Evolutionary conservation across 352 stramenopile genomes (phyloP).

Genomic region (Aphanomyces cochlioides): DNA sequence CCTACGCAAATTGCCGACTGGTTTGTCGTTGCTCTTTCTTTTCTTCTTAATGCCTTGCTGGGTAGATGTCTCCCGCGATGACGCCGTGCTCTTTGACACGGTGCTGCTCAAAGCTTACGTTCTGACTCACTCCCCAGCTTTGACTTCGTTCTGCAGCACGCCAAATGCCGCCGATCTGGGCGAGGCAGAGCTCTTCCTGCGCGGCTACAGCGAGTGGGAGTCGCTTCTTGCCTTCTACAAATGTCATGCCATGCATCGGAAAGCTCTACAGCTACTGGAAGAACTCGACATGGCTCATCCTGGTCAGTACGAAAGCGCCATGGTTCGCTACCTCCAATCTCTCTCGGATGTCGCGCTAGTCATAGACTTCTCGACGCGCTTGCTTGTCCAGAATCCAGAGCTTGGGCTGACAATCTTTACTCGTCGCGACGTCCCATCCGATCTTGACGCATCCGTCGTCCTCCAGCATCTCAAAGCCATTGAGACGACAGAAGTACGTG

Average conservation of each 20-base stretch:
- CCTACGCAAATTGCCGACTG: constrained; percentile 32
- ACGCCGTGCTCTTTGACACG: constrained; percentile 64
- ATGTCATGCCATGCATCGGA: constrained; percentile 64
- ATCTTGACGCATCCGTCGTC: constrained; percentile 62
- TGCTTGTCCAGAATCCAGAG: constrained; percentile 50
- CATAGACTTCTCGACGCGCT: constrained; percentile 75
- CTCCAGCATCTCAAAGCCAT: constrained; percentile 60
- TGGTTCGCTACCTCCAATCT: constrained; percentile 58
- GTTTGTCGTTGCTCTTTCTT: neutral
- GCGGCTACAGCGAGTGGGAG: constrained; percentile 55
- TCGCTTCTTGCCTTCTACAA: constrained; percentile 69
- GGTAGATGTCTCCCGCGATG: neutral
- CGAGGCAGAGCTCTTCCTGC: constrained; percentile 74
- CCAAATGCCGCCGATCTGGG: constrained; percentile 67
- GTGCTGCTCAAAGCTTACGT: constrained; percentile 82
- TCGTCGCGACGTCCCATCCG: constrained; percentile 48
- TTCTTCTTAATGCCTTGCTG: neutral
- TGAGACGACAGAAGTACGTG: neutral
- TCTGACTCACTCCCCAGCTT: constrained; percentile 38
- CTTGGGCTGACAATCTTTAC: constrained; percentile 78
- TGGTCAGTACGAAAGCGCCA: constrained; percentile 52
- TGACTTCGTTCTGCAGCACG: constrained; percentile 44
- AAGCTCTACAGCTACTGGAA: constrained; percentile 74
- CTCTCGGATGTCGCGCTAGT: constrained; percentile 66
- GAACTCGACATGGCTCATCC: constrained; percentile 47